Evolutionary conservation across 176 grass and related monocot genomes (phyloP), one percentile per base, ranked within the genome.

Genomic region (Triticum dicoccoides): DNA sequence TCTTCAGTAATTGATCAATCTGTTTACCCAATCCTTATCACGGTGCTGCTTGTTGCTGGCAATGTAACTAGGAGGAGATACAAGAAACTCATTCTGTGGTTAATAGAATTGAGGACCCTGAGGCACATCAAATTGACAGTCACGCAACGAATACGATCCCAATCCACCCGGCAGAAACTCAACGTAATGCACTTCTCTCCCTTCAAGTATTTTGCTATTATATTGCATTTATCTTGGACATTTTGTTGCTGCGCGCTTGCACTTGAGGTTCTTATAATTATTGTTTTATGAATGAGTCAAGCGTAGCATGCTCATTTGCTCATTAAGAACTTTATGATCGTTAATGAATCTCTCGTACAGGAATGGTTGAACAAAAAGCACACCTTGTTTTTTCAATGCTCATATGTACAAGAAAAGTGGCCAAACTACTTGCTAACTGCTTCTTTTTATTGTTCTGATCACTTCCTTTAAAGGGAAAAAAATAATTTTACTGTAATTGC

Each of bases 51-150:
- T 73, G 17, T 80, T 89, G 29, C 13, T 20, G 84, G 51, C 69
- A 58, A 86, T 67, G n/a, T 35, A 27, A 69, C 76, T 82, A 79
- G 76, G 82, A 90, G 88, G 68, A 79, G 24, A 63, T 70, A 70
- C 30, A 82, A 33, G 82, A 80, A 85, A 54, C 47, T 76, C 44
- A 29, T 51, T 69, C 80, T 17, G 79, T 29, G 11, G 5, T 79
- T 88, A 3, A 49, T 88, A 52, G 15, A 63, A 32, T 11, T 64
- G 82, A 79, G 66, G 14, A 20, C 45, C 66, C 32, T 32, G 45
- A 77, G 47, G 47, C 15, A 77, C 47, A 83, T 76, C 61, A 90
- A 88, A 34, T 25, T 86, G 58, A 51, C 37, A 64, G 41, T 51
- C 56, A 73, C 25, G 58, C 51, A 51, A 44, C 20, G 14, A 54